These are phyloP conservation scores for Neurospora sp. DNA, from an alignment of 495 filamentous ascomycete genomes.

Conservation along the genomic window DNA sequence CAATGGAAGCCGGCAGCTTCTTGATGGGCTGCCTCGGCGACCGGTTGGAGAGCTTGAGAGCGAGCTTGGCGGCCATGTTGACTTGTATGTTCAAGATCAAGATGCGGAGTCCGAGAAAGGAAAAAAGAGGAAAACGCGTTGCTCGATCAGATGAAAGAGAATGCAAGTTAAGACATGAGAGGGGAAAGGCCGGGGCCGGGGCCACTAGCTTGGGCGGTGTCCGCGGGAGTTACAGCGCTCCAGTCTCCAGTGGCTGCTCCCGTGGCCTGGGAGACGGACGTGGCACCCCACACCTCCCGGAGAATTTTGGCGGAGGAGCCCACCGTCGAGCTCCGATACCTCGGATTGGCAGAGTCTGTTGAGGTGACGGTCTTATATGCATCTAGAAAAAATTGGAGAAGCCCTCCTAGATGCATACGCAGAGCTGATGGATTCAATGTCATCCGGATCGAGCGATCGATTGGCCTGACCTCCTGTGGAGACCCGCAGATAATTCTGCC, in stretches of 20 bases:
- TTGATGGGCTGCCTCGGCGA: slow-evolving; percentile 51
- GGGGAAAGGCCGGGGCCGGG: not conserved
- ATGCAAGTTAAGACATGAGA: not conserved
- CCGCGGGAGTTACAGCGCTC: not conserved
- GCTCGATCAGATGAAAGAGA: not conserved
- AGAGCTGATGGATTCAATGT: not conserved
- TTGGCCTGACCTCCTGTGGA: slow-evolving; percentile 1
- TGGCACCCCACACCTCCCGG: not conserved
- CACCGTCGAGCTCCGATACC: not conserved
- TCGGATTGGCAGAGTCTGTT: not conserved
- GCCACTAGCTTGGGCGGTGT: not conserved
- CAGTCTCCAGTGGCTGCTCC: not conserved
- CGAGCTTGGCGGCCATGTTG: slow-evolving; percentile 25
- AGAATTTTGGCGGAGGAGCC: not conserved
- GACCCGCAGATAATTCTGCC: slow-evolving; percentile 9
- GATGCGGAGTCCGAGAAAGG: not conserved
- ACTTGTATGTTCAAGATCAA: not conserved
- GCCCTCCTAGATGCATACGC: not conserved
- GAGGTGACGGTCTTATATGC: not conserved
- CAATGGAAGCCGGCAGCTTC: slow-evolving; percentile 58
- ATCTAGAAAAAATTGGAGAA: not conserved
- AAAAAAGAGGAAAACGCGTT: not conserved
- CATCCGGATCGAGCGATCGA: not conserved
- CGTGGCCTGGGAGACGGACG: not conserved
- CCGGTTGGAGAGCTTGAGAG: slow-evolving; percentile 34